Evolutionary conservation across 139 green algal species (phyloP), one percentile per base, ranked within the genome.

Genomic region (Chlamydomonas sp.): DNA sequence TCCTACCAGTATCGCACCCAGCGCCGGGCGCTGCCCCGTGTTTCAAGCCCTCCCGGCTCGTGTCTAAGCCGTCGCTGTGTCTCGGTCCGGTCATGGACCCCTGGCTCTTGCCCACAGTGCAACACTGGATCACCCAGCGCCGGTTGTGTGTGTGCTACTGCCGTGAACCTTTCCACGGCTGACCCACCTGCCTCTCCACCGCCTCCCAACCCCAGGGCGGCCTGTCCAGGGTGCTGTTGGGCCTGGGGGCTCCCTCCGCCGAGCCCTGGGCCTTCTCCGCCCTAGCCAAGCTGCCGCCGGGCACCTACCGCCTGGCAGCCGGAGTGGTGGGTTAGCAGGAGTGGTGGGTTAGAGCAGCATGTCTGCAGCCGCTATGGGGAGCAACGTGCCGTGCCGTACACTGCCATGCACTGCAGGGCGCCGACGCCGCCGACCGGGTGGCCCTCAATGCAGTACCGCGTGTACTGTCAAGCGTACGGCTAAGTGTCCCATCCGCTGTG

Each of bases 211-310:
- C 12, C 1, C 82, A 87, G 82, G 82, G 82, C 31, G n/a, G 61
- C 31, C 4, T 87, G n/a, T 16, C 82, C 3, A 58, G 71, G 9
- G 82, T 87, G 1, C 72, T 87, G 72, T 72, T 87, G 59, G 82
- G 82, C 5, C 18, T 85, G 18, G 80, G 80, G 7, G 12, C 68
- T 2, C 58, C 15, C 18, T 58, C 67, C 12, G 49, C 31, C 57
- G 74, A 79, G 74, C 80, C 68, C 20, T 87, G 82, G 82, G 6
- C 82, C 71, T 87, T 74, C 49, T 60, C 82, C 12, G 67, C 72
- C 8, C 82, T 87, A 5, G 82, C 82, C 20, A 87, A 87, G 72
- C 60, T 87, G 72, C 82, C 82, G 9, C 49, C 17, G 0, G 68
- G 68, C 59, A 71, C 59, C 2, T 85, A 85, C 58, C 58, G 59